Evolutionary conservation across 2,329 filamentous ascomycete species (phyloP), one percentile per base, ranked within the genome.

Genomic region (Colletotrichum caudatum): DNA sequence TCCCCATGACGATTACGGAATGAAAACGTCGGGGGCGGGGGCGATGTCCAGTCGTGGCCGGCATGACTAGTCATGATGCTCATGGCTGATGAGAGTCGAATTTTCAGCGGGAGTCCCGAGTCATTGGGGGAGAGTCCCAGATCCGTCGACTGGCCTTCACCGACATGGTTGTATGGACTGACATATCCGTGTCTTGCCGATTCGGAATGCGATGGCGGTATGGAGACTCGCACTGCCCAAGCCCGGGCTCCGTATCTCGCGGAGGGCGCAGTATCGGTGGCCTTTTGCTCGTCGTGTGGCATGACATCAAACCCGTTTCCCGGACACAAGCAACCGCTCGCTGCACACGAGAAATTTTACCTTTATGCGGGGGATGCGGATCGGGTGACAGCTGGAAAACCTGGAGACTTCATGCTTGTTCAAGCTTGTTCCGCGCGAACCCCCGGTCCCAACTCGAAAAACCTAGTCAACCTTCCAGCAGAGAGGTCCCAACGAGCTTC

Each of bases 341-440:
- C 33, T 56, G 54, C 33, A 33, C 44, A 56, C 44, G 39, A 64
- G n/a, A 18, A 39, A 41, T 33, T 33, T 48, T 64, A 60, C 64
- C 59, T 33, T 33, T 33, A 41, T 64, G 69, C 64, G 65, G 69
- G 65, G 69, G 62, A 64, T 20, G 44, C 54, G 59, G 59, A 69
- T 72, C 53, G 54, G 65, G 65, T 72, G 69, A 72, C 65, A 56
- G 20, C 64, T 64, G 57, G 65, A 48, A 71, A 69, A 71, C 59
- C 59, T 69, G 69, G 69, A 69, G 69, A 64, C n/a, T 54, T 39
- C 39, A 64, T 33, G 50, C 61, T 59, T 41, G 5, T 29, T 59
- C 39, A 26, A 41, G 62, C 56, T 66, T 70, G 61, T 66, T 64
- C 18, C 44, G 60, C 23, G 35, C 46, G 46, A 62, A 53, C 46